Base-by-base conservation (phyloP, 495 filamentous ascomycete species). In the Xylaria telfairii region DNA sequence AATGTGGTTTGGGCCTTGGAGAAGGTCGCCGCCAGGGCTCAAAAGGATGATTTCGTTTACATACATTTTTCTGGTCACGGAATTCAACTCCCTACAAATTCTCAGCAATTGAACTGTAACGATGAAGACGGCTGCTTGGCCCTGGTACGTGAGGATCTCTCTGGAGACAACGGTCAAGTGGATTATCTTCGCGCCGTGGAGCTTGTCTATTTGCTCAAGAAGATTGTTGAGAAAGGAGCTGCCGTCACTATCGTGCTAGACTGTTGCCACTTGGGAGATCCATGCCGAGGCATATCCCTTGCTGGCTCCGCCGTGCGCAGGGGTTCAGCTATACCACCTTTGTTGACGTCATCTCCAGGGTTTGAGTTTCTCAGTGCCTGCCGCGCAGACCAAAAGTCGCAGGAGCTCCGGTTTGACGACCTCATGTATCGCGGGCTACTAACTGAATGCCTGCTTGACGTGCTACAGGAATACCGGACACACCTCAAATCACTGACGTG, bases 31-130 rank as follows among this genome's bases (percentile, higher is more conserved):
- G 2, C 32, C 7, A 2, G 21, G 9, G 34, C 34, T 12, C 32
- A 41, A 39, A 21, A 34, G n/a, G 9, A 26, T 4, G 57, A 61
- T 9, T 13, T 41, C 8, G 34, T 61, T 15, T 61, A 61, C 8
- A 39, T 61, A 13, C 57, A 61, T 19, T 61, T 21, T 26, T 61
- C 57, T 1, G 57, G 57, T 1, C 57, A 61, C n/a, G 57, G 57
- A 0, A 21, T 0, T 13, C 34, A n/a, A 1, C 30, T 24, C 19
- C 19, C 32, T 4, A 61, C 57, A 7, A 34, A 21, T 6, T 61
- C 41, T 39, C 17, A 7, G 17, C 7, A 13, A 0, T n/a, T 26
- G 19, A 61, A 41, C 9, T 9, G 9, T 4, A 41, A 24, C n/a
- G 8, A 0, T 24, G 6, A 37, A 12, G 57, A 61, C 34, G 57